Percentiles rank a stretch among this genome's conserved stretches.
phyloP scores from a whole-genome alignment of 208 protist species.

The Leishmania guyanensis region DNA sequence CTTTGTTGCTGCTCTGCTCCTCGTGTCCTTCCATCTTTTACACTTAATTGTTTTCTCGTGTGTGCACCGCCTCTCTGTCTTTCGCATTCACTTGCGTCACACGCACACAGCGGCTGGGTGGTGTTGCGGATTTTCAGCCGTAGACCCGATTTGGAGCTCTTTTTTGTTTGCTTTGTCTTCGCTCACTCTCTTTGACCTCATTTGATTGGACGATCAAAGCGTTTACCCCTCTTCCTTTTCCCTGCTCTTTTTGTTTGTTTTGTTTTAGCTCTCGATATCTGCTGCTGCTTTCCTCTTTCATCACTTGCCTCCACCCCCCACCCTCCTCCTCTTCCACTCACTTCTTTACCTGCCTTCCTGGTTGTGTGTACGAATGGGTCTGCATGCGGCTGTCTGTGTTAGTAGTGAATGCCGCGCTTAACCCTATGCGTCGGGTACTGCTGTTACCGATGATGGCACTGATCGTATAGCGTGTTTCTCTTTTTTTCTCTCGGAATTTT shows the following conservation, averaged over 20 bases:
- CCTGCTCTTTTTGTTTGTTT: background rate
- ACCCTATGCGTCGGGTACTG: background rate
- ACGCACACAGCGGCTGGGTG: background rate
- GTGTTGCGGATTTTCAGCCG: background rate
- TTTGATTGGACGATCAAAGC: background rate
- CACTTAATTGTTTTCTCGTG: background rate
- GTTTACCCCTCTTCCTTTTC: background rate
- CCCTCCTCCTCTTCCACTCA: background rate
- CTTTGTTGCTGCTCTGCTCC: background rate
- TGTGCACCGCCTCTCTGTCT: background rate
- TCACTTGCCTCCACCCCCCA: background rate
- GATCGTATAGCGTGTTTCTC: background rate
- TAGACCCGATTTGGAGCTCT: background rate
- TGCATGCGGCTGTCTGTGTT: background rate
- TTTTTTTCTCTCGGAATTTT: background rate
- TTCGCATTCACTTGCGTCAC: background rate
- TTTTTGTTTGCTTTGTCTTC: background rate
- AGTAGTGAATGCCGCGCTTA: background rate
- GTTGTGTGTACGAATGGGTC: background rate
- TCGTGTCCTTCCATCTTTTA: background rate
- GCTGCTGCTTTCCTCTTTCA: background rate
- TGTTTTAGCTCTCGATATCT: background rate
- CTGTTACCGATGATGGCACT: background rate
- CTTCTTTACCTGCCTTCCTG: background rate
- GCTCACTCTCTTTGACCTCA: background rate